A percentile compares a stretch with the other conserved stretches of the same genome.
Conservation (phyloP, 2,329 filamentous ascomycete species). For the Diplodia scrobiculata region DNA sequence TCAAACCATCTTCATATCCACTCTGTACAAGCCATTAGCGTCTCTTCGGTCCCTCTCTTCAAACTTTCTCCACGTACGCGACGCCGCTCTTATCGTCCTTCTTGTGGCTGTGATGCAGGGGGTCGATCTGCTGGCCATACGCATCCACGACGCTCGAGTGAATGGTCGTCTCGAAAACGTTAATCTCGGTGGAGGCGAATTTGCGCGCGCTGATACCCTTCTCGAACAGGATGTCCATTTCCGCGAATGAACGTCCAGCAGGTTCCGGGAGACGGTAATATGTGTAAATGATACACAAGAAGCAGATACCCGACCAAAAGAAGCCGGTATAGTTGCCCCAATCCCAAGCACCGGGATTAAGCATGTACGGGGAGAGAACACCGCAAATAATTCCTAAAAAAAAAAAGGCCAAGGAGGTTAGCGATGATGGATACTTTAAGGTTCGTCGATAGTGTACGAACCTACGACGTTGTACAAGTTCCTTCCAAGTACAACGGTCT, state of each 20-base stretch:
- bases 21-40: background rate
- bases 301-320: slow-evolving; percentile 83
- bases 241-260: slow-evolving; percentile 76
- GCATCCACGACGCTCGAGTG: slow-evolving; percentile 37
- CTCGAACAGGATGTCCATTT: slow-evolving; percentile 84
- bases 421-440: no score
- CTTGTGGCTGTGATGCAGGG: slow-evolving; percentile 1
- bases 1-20: background rate
- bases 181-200: slow-evolving; percentile 62
- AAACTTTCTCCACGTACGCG: slow-evolving; percentile 11
- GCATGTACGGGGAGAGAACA: slow-evolving; percentile 87
- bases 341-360: slow-evolving; percentile 83
- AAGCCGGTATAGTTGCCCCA: slow-evolving; percentile 87
- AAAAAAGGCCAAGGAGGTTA: no score
- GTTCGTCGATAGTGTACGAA: no score
- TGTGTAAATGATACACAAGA: slow-evolving; percentile 77
- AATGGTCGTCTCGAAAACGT: slow-evolving; percentile 53
- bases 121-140: slow-evolving; percentile 35
- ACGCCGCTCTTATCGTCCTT: background rate
- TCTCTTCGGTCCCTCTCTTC: background rate
- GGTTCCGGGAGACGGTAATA: slow-evolving; percentile 83
- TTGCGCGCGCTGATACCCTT: slow-evolving; percentile 69
- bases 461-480: slow-evolving; percentile 67
- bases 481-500: slow-evolving; percentile 84
- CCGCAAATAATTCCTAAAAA: slow-evolving; percentile 58